Evolutionary conservation across 495 filamentous ascomycete species (phyloP), one percentile per base, ranked within the genome.

Genomic region (Xanthoparmelia taractica): DNA sequence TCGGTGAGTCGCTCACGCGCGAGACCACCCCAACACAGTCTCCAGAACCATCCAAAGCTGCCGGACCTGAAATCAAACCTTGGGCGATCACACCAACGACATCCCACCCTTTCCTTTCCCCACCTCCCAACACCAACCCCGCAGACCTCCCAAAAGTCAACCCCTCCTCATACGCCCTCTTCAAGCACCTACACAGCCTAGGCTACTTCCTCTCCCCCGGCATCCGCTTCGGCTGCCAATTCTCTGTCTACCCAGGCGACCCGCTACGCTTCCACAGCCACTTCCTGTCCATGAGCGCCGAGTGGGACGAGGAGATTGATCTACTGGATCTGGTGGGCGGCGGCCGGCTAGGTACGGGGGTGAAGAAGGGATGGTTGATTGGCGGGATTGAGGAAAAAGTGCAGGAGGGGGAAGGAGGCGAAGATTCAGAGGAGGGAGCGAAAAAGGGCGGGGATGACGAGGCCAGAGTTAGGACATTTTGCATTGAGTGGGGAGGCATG

Each of bases 231-330:
- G 94, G 94, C 38, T 95, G 91, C 69, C 85, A 96, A 70, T 96
- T 91, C 75, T 87, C 89, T 63, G 92, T 92, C 1, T 97, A 98
- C 70, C 94, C 94, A 0, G 95, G 95, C 38, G 94, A 98, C 73
- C 90, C 94, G 0, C 77, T 97, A 34, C 87, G 95, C 13, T 98
- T 93, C 74, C 94, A 98, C 73, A 90, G 88, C 40, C 94, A 97
- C 73, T 97, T 96, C 71, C 75, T 96, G 61, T 88, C 85, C 31
- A 85, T 84, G 25, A 84, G 87, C 36, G 79, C 86, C 57, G 88
- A 83, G 10, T 97, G 91, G 90, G 88, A 98, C 65, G 81, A 97
- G 66, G 82, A 93, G 70, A 84, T 97, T 58, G 79, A 88, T 57
- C 77, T 97, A 72, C 80, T 95, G 63, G 87, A 94, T 66, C 76